phyloP scores from a whole-genome alignment of 805 yeast genomes.

The Wickerhamomyces strasburgensis region DNA sequence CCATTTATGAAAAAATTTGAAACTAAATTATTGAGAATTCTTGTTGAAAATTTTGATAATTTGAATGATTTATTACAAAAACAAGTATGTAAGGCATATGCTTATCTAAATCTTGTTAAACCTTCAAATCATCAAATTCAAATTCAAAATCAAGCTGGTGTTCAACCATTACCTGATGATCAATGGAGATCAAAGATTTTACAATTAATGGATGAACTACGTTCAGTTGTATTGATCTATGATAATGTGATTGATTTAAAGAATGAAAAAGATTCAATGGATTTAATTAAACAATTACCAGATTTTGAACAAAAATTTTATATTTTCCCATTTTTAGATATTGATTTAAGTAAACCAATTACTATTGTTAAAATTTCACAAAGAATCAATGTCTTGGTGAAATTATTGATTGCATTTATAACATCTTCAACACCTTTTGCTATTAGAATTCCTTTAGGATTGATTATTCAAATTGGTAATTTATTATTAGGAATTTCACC shows the following conservation, averaged over 20 bases:
- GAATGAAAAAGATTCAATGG: constrained; percentile 47
- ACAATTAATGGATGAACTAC: constrained; percentile 46
- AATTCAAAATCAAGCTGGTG: constrained; percentile 24
- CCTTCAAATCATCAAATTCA: constrained; percentile 24
- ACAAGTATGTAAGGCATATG: constrained; percentile 45
- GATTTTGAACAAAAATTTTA: constrained; percentile 22
- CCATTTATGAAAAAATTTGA: constrained; percentile 68
- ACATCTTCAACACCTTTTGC: constrained; percentile 50
- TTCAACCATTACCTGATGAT: constrained; percentile 34
- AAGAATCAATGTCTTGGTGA: constrained; percentile 44
- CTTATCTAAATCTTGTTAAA: constrained; percentile 51
- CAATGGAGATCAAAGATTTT: constrained; percentile 45
- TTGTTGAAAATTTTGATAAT: constrained; percentile 30
- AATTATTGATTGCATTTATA: constrained; percentile 41
- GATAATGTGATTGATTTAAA: constrained; percentile 52
- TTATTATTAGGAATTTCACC: constrained; percentile 50
- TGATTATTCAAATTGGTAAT: constrained; percentile 46
- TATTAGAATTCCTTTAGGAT: constrained; percentile 61
- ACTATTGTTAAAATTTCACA: constrained; percentile 47
- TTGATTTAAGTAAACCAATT: constrained; percentile 55
- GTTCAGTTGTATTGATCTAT: constrained; percentile 52
- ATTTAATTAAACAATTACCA: constrained; percentile 39
- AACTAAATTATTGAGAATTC: constrained; percentile 34
- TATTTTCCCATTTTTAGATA: constrained; percentile 43
- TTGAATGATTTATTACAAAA: constrained; percentile 37